phyloP scores from a whole-genome alignment of 176 grass and related monocot genomes.

The Carex cristatella region DNA sequence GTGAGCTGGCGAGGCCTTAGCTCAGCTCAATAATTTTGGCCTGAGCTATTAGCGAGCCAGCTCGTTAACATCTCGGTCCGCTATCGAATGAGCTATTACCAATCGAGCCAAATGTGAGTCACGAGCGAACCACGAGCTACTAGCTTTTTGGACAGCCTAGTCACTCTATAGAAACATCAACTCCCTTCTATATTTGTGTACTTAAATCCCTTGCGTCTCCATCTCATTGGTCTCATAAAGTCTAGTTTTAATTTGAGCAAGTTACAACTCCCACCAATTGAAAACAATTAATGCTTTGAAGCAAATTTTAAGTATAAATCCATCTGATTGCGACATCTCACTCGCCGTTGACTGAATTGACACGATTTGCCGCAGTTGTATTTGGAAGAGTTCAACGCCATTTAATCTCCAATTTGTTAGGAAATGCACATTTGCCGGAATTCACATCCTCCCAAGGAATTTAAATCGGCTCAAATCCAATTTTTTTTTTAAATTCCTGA shows the following conservation, averaged over 20 bases:
- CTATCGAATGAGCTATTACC: no score
- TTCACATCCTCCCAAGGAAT: no score
- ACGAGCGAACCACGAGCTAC: no score
- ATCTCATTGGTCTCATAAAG: not conserved
- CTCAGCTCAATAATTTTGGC: no score
- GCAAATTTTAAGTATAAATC: not conserved
- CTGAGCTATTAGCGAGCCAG: no score
- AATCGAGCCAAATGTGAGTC: no score
- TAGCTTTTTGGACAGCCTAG: no score
- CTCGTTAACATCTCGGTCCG: no score
- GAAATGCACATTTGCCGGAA: not conserved
- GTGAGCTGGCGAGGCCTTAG: no score
- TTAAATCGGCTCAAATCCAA: no score
- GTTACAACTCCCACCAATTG: constrained; percentile 1
- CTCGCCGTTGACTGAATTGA: not conserved
- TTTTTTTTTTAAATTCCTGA: no score
- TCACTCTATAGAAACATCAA: not conserved
- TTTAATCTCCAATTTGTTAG: not conserved
- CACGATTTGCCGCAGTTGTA: not conserved
- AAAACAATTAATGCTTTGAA: not conserved
- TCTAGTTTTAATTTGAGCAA: constrained; percentile 4
- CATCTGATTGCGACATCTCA: not conserved
- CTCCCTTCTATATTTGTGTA: not conserved
- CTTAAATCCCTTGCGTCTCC: not conserved
- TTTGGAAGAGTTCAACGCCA: not conserved